These are phyloP conservation scores for Boletus rex-veris DNA, from an alignment of 768 basidiomycete genomes.

Conservation along the genomic window DNA sequence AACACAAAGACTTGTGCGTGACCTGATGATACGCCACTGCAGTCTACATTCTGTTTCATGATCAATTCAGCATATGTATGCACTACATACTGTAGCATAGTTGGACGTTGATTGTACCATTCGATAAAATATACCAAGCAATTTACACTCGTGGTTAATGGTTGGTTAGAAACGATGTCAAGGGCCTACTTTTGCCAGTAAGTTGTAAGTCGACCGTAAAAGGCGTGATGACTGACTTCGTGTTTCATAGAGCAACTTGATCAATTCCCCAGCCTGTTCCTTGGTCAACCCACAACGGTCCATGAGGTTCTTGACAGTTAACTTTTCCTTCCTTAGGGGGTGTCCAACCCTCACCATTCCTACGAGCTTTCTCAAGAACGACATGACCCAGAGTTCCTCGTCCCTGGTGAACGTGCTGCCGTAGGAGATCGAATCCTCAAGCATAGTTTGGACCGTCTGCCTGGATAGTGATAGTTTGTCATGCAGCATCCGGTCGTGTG, in stretches of 20 bases:
- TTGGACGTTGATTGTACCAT: not conserved
- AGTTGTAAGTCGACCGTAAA: not conserved
- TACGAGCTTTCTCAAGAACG: conserved; percentile 19
- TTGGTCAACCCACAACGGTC: conserved; percentile 15
- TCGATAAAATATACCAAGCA: not conserved
- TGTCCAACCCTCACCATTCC: conserved; percentile 11
- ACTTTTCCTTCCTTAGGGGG: conserved; percentile 8
- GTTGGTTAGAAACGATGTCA: not conserved
- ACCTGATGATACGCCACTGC: conserved; percentile 15
- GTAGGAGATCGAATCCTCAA: conserved; percentile 21
- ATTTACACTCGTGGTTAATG: not conserved
- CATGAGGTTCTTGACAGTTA: conserved; percentile 8
- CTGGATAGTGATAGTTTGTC: conserved; percentile 15
- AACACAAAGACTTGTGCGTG: conserved; percentile 9
- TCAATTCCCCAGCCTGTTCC: conserved; percentile 19
- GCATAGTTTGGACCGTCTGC: conserved; percentile 13
- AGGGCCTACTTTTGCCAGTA: not conserved
- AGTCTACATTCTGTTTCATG: not conserved
- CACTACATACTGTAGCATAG: conserved; percentile 4
- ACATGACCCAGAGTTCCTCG: conserved; percentile 21
- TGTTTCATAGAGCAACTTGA: conserved; percentile 6
- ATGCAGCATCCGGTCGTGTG: not conserved
- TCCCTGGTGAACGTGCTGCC: conserved; percentile 15
- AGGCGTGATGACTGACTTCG: not conserved
- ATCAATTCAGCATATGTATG: not conserved